Percentiles rank a stretch among this genome's conserved stretches.
Evolutionary conservation across 768 basidiomycete genomes (phyloP).

Genomic region (Phaeolepiota aurea): DNA sequence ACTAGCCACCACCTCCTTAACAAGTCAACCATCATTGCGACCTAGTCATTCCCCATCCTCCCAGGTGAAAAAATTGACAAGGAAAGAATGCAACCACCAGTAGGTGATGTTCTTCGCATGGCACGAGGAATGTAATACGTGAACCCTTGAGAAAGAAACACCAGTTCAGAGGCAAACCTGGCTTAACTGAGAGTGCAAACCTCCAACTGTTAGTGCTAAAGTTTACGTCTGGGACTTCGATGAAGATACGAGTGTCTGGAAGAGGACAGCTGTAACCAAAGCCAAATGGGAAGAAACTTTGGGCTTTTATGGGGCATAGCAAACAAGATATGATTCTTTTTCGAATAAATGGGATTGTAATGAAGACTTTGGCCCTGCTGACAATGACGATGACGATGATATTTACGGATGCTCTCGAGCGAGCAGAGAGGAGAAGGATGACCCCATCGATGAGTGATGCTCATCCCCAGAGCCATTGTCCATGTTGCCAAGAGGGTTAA

Average conservation of each 20-base stretch:
- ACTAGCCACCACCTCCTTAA: neutral
- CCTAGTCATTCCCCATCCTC: no score
- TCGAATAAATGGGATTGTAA: neutral
- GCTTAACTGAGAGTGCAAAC: neutral
- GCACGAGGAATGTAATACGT: neutral
- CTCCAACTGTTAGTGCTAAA: slow-evolving; percentile 2
- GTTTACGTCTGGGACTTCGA: slow-evolving; percentile 6
- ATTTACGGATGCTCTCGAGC: neutral
- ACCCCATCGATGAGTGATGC: neutral
- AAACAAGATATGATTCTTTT: neutral
- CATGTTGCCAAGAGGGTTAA: neutral
- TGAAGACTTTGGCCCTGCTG: neutral
- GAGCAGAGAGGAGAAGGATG: neutral
- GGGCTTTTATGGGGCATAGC: neutral
- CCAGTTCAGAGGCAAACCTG: neutral
- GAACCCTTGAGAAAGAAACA: neutral
- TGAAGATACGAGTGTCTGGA: neutral
- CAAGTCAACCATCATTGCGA: no score
- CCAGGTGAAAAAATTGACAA: no score
- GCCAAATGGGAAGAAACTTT: neutral
- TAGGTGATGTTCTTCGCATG: neutral
- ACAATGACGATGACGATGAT: neutral
- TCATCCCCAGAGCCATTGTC: neutral
- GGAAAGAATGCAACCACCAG: neutral
- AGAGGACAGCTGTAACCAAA: neutral